A percentile compares a stretch with the other conserved stretches of the same genome.
These are phyloP conservation scores for Paraconiothyrium sp. DNA, from an alignment of 2,329 filamentous ascomycete species.

Conservation along the genomic window DNA sequence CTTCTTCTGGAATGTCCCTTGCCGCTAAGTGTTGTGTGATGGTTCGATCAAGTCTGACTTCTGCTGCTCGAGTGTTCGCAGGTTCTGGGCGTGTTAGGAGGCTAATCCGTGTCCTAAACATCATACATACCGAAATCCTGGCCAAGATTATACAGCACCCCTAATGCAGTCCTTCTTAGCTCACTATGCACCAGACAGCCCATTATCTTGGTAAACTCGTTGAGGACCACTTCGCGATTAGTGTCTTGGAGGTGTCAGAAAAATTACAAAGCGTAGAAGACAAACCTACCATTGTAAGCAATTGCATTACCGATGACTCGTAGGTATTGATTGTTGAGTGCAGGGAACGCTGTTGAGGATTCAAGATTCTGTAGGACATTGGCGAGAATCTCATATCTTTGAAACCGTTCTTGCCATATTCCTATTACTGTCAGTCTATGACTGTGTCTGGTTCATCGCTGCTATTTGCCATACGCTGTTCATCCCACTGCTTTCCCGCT, in stretches of 20 bases:
- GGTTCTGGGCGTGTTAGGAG: conserved; percentile 41
- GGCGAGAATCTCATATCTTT: conserved; percentile 39
- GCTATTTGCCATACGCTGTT: conserved; percentile 31
- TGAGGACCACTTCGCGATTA: conserved; percentile 41
- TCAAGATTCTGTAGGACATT: conserved; percentile 39
- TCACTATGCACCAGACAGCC: conserved; percentile 35
- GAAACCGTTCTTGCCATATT: conserved; percentile 41
- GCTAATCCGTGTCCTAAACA: neutral
- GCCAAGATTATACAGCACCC: conserved; percentile 57
- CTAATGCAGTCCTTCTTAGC: conserved; percentile 43
- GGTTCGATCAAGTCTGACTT: conserved; percentile 44
- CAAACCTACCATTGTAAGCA: conserved; percentile 46
- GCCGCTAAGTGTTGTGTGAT: conserved; percentile 37
- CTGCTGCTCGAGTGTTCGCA: conserved; percentile 45
- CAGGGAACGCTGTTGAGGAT: conserved; percentile 25
- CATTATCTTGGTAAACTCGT: conserved; percentile 38
- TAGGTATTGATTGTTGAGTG: conserved; percentile 44
- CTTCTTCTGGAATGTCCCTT: conserved; percentile 41
- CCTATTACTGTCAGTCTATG: conserved; percentile 40
- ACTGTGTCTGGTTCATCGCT: neutral
- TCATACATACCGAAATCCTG: conserved; percentile 49
- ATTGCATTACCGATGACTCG: conserved; percentile 51
- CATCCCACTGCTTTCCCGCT: conserved; percentile 33
- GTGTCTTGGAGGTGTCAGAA: conserved; percentile 40
- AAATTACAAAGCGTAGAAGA: neutral